These are phyloP conservation scores for Huntiella decipiens DNA, from an alignment of 2,329 filamentous ascomycete genomes.

Conservation along the genomic window DNA sequence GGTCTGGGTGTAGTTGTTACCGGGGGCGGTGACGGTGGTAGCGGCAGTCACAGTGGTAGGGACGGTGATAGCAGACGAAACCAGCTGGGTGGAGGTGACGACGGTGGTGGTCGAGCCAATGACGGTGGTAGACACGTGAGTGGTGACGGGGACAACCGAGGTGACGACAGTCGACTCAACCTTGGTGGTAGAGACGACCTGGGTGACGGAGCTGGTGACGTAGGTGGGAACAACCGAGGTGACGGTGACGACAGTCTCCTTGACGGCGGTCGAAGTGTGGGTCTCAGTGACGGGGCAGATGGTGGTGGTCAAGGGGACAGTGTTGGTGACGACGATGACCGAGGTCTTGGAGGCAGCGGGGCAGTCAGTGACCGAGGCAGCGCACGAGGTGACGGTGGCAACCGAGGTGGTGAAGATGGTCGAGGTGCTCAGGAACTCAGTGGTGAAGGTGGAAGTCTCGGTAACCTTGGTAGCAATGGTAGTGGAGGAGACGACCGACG, in stretches of 20 bases:
- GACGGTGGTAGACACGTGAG: slow-evolving; percentile 28
- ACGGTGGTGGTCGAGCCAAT: slow-evolving; percentile 26
- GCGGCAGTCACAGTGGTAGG: slow-evolving; percentile 36
- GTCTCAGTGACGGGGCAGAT: slow-evolving; percentile 43
- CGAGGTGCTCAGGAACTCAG: slow-evolving; percentile 26
- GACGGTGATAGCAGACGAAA: slow-evolving; percentile 31
- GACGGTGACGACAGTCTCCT: slow-evolving; percentile 14
- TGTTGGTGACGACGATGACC: slow-evolving; percentile 31
- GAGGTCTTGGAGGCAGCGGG: slow-evolving; percentile 24
- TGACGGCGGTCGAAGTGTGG: slow-evolving; percentile 20
- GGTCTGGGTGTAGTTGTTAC: slow-evolving; percentile 8
- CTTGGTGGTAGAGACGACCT: slow-evolving; percentile 12
- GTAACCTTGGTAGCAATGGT: slow-evolving; percentile 9
- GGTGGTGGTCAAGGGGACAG: slow-evolving; percentile 38
- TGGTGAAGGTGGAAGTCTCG: slow-evolving; percentile 14
- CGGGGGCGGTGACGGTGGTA: slow-evolving; percentile 18
- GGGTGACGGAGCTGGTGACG: slow-evolving; percentile 10
- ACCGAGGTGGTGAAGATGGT: slow-evolving; percentile 31
- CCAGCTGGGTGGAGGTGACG: slow-evolving; percentile 28
- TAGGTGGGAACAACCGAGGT: slow-evolving; percentile 11
- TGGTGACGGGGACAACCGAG: slow-evolving; percentile 31
- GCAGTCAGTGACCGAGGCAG: slow-evolving; percentile 29
- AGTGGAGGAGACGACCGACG: slow-evolving; percentile 7
- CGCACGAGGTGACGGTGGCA: slow-evolving; percentile 32
- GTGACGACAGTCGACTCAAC: slow-evolving; percentile 22